phyloP scores from a whole-genome alignment of 345 rosid genomes.

The Hypericum perforatum region DNA sequence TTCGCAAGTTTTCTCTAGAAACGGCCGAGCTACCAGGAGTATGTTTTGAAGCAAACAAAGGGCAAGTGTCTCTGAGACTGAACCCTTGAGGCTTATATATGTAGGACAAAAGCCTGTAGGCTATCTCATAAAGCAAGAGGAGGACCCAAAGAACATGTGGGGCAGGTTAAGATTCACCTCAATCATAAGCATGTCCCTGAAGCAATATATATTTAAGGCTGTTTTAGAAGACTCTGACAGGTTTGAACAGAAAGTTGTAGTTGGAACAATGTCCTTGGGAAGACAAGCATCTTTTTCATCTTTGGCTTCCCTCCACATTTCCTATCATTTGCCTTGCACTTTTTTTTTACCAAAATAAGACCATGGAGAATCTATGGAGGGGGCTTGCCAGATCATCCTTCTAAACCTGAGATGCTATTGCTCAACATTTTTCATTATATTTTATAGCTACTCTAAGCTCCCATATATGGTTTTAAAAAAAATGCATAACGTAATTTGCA shows the following conservation, averaged over 20 bases:
- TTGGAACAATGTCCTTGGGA: constrained; percentile 56
- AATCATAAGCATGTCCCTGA: constrained; percentile 37
- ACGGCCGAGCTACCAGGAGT: constrained; percentile 5
- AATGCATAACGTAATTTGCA: not conserved
- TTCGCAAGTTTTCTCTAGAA: constrained; percentile 12
- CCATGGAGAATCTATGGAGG: constrained; percentile 8
- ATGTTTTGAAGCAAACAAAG: constrained; percentile 10
- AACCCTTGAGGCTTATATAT: constrained; percentile 20
- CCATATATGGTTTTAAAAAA: not conserved
- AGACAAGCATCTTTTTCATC: constrained; percentile 51
- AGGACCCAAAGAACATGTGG: constrained; percentile 32
- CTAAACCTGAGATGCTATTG: constrained; percentile 11
- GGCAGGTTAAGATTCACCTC: constrained; percentile 42
- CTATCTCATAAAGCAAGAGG: constrained; percentile 21
- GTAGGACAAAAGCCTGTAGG: constrained; percentile 17
- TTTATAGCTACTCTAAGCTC: not conserved
- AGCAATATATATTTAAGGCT: constrained; percentile 41
- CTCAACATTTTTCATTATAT: not conserved
- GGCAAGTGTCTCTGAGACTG: constrained; percentile 16
- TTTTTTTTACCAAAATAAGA: constrained; percentile 23
- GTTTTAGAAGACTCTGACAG: constrained; percentile 58
- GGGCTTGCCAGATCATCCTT: constrained; percentile 22
- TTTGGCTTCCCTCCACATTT: constrained; percentile 19
- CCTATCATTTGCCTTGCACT: constrained; percentile 26
- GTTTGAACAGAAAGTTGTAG: constrained; percentile 67